Evolutionary conservation across 2,329 filamentous ascomycete genomes (phyloP).

Genomic region (Zopfia rhizophila): DNA sequence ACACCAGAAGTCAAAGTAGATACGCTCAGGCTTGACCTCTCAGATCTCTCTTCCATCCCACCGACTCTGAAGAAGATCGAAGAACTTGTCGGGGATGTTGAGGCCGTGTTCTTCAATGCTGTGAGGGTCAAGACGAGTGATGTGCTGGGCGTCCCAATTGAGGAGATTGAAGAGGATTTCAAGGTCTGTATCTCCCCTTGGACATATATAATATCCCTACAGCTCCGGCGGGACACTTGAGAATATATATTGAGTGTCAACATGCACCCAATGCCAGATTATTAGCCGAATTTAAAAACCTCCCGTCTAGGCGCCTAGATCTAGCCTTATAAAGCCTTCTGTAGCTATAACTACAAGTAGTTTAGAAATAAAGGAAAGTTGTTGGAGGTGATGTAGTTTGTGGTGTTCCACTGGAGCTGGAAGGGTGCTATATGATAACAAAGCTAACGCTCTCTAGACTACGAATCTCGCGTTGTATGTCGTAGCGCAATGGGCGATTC

Average conservation of each 20-base stretch:
- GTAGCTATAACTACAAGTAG: too few relatives aligned
- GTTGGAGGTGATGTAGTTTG: too few relatives aligned
- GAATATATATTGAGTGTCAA: too few relatives aligned
- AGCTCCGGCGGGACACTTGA: not conserved
- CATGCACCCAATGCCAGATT: too few relatives aligned
- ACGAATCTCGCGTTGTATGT: constrained; percentile 61
- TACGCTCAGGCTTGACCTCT: constrained; percentile 58
- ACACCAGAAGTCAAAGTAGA: constrained; percentile 49
- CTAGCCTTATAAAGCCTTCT: too few relatives aligned
- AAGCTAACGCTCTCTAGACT: constrained; percentile 46
- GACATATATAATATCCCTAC: not conserved
- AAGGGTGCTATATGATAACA: too few relatives aligned
- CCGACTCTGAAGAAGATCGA: constrained; percentile 55
- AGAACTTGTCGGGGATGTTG: constrained; percentile 48
- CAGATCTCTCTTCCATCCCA: constrained; percentile 51
- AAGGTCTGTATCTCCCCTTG: constrained; percentile 48
- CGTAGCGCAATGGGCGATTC: constrained; percentile 60
- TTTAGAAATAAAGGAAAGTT: too few relatives aligned
- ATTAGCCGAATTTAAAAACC: too few relatives aligned
- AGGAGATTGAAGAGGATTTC: constrained; percentile 62
- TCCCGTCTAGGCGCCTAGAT: too few relatives aligned
- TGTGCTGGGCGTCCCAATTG: constrained; percentile 54
- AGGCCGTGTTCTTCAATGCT: constrained; percentile 65
- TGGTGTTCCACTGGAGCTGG: too few relatives aligned
- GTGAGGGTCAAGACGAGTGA: constrained; percentile 58